Conservation (phyloP, 2,329 filamentous ascomycete species). For the Microdochium bolleyi region DNA sequence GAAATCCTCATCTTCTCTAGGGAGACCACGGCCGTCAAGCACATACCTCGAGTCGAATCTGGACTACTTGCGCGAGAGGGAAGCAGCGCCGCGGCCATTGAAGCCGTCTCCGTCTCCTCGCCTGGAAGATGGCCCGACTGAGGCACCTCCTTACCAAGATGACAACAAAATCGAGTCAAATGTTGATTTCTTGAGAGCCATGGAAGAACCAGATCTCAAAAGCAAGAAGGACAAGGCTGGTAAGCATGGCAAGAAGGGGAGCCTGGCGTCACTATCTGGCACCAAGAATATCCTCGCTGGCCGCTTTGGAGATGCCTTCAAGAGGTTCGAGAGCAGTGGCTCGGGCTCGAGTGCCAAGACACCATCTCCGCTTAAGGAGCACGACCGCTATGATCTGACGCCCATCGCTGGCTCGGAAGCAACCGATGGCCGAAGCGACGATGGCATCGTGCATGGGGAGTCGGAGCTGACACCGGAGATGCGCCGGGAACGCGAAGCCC, state of each 20-base stretch:
- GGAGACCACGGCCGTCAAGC: constrained; percentile 66
- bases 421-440: constrained; percentile 60
- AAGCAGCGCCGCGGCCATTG: constrained; percentile 41
- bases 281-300: constrained; percentile 80
- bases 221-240: constrained; percentile 44
- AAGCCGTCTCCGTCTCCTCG: constrained; percentile 32
- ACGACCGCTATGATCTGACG: constrained; percentile 46
- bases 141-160: constrained; percentile 32
- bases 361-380: constrained; percentile 40
- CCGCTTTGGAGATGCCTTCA: constrained; percentile 89
- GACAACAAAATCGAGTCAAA: constrained; percentile 67
- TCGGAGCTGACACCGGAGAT: constrained; percentile 76
- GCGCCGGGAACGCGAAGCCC: constrained; percentile 80
- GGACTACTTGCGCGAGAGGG: constrained; percentile 74
- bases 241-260: constrained; percentile 64
- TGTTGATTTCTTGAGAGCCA: constrained; percentile 72
- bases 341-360: constrained; percentile 26
- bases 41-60: constrained; percentile 77
- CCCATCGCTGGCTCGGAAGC: constrained; percentile 72
- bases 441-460: constrained; percentile 55
- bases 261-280: constrained; percentile 62
- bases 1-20: constrained; percentile 45
- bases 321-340: constrained; percentile 66
- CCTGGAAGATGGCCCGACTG: background rate
- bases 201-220: constrained; percentile 52